phyloP scores from a whole-genome alignment of 139 green algal genomes.

The Chlamydomonas asymmetrica region DNA sequence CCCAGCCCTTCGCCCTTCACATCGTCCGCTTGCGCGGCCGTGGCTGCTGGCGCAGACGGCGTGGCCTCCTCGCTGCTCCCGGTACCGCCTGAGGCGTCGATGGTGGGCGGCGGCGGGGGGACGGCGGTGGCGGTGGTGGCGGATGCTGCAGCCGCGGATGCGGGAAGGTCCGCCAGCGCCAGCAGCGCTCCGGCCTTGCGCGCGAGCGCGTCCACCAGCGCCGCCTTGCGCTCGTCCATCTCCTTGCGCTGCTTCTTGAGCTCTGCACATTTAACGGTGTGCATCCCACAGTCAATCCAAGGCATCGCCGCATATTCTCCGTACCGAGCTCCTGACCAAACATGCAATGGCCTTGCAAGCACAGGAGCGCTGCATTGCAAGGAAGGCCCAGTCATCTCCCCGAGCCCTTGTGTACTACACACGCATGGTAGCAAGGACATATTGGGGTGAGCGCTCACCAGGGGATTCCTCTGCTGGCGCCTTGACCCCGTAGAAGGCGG shows the following conservation, averaged over 20 bases:
- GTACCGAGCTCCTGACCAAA: neutral
- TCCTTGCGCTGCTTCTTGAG: slow-evolving; percentile 44
- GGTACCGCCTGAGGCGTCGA: neutral
- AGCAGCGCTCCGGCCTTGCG: slow-evolving; percentile 57
- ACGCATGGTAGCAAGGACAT: neutral
- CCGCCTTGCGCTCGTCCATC: slow-evolving; percentile 59
- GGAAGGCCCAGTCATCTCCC: neutral
- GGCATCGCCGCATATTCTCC: neutral
- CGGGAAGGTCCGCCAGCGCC: slow-evolving; percentile 34
- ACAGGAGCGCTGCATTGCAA: neutral
- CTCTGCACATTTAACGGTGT: slow-evolving; percentile 7
- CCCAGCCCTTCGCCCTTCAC: no score
- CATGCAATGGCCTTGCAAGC: neutral
- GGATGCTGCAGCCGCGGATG: neutral
- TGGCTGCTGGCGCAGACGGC: slow-evolving; percentile 4
- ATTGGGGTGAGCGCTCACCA: slow-evolving; percentile 23
- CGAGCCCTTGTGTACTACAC: neutral
- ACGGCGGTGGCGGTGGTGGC: neutral
- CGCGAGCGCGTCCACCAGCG: slow-evolving; percentile 69
- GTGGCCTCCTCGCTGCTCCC: neutral
- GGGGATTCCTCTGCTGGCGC: slow-evolving; percentile 57
- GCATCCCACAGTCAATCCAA: slow-evolving; percentile 1
- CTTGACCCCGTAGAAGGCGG: slow-evolving; percentile 56
- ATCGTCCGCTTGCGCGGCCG: no score
- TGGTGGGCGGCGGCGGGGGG: no score